Base-by-base conservation (phyloP, 208 protist genomes). In the Trypanosoma theileri region DNA sequence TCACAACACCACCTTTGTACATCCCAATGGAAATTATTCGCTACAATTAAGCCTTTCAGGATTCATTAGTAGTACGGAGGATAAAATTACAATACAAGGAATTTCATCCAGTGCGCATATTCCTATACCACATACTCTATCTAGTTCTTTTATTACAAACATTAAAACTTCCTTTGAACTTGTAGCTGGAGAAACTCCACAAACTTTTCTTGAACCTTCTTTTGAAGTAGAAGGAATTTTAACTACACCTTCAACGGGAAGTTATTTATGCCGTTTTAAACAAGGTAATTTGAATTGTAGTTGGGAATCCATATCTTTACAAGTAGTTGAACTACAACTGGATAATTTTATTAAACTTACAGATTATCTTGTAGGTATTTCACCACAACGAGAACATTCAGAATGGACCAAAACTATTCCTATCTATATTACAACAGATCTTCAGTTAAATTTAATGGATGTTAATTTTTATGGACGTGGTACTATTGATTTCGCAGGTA, bases 91-190 rank as follows among this genome's bases (percentile, higher is more conserved):
- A 26, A 31, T 76, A 0, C 40, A 19, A 41, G 71, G 71, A 11
- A 16, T 54, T 6, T 63, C 71, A 44, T 50, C 58, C 0, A 76
- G 58, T 66, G 71, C 58, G 0, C 62, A 45, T 26, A 60, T 57
- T 45, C 26, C 42, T 42, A 22, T 58, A 24, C 0, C 4, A 17
- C 19, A 50, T 41, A 9, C 12, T 45, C 70, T 70, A 40, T n/a
- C 21, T 22, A 58, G 60, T 66, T 62, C 56, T 6, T 76, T 76
- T 51, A 26, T 76, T 35, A 66, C 61, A 14, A 42, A 70, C 24
- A 21, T 76, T 17, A 62, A 48, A 16, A 35, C 70, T 41, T 69
- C 31, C 14, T 76, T 76, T 61, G 50, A 56, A 10, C 31, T 68
- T n/a, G 17, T 66, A 13, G 0, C 58, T 55, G 64, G 71, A 48